phyloP scores from a whole-genome alignment of 768 basidiomycete genomes.

The Amanita rubescens region DNA sequence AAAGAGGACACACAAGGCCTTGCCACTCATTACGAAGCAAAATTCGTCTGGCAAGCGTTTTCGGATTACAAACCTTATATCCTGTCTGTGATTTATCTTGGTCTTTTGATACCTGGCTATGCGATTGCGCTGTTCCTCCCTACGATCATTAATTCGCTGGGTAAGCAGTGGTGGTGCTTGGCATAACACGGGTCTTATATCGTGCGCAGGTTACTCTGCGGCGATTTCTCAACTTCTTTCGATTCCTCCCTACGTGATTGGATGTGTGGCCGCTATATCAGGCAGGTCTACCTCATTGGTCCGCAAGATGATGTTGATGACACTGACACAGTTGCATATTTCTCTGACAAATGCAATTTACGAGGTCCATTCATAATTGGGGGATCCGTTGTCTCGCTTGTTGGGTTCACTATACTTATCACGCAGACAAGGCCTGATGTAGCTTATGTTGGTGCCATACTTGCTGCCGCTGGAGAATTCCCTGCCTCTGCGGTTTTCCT shows the following conservation, averaged over 20 bases:
- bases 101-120: constrained; percentile 38
- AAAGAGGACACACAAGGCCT: constrained; percentile 38
- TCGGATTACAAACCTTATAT: constrained; percentile 38
- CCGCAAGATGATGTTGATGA: too few species aligned
- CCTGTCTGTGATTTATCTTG: constrained; percentile 33
- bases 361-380: constrained; percentile 45
- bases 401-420: constrained; percentile 46
- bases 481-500: constrained; percentile 40
- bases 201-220: constrained; percentile 32
- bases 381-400: constrained; percentile 33
- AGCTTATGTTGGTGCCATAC: constrained; percentile 40
- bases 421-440: constrained; percentile 24
- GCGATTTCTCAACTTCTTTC: constrained; percentile 42
- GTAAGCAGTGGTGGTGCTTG: constrained; percentile 5
- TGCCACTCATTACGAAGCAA: constrained; percentile 35
- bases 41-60: constrained; percentile 43
- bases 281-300: constrained; percentile 10
- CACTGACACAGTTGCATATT: constrained; percentile 23
- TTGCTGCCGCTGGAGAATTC: constrained; percentile 48
- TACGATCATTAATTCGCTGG: constrained; percentile 40
- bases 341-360: constrained; percentile 33
- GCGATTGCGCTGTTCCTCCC: constrained; percentile 41
- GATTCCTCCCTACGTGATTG: constrained; percentile 42
- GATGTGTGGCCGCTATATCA: constrained; percentile 34
- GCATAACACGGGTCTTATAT: neutral